Evolutionary conservation across 176 grass and related monocot genomes (phyloP).

Genomic region (Poa annua): DNA sequence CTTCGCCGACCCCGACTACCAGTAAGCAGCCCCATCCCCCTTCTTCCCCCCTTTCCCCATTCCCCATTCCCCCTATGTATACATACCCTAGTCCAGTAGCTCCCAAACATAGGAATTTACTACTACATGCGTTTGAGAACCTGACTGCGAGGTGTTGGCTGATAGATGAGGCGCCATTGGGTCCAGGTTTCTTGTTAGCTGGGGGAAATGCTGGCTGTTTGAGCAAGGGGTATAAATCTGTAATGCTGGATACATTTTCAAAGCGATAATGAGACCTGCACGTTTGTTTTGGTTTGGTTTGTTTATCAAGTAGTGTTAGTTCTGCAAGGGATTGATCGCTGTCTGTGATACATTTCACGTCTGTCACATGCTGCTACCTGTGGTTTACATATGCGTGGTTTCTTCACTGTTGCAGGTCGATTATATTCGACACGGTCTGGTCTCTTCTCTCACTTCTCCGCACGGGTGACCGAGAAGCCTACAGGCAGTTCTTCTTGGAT

Average conservation of each 20-base stretch:
- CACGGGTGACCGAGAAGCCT: conserved; percentile 78
- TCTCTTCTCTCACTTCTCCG: conserved; percentile 87
- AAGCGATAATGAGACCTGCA: not conserved
- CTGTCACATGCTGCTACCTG: not conserved
- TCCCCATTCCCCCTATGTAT: not conserved
- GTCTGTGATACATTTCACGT: not conserved
- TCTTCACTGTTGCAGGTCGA: conserved; percentile 49
- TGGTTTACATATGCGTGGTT: conserved; percentile 12
- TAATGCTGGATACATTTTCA: not conserved
- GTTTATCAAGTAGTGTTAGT: not conserved
- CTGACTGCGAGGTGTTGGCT: not conserved
- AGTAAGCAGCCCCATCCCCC: conserved; percentile 27
- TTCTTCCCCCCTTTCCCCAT: too few relatives aligned
- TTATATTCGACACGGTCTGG: conserved; percentile 72
- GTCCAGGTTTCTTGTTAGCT: not conserved
- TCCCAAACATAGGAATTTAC: not conserved
- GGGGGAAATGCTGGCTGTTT: not conserved
- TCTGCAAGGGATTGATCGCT: not conserved
- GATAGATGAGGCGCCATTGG: not conserved
- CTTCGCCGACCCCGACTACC: conserved; percentile 72
- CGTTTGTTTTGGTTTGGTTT: not conserved
- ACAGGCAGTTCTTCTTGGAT: conserved; percentile 90
- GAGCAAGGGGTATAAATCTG: not conserved
- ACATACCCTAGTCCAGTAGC: conserved; percentile 36
- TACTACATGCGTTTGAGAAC: not conserved